Evolutionary conservation across 2,329 filamentous ascomycete genomes (phyloP).

Genomic region (Rutstroemia sp.): DNA sequence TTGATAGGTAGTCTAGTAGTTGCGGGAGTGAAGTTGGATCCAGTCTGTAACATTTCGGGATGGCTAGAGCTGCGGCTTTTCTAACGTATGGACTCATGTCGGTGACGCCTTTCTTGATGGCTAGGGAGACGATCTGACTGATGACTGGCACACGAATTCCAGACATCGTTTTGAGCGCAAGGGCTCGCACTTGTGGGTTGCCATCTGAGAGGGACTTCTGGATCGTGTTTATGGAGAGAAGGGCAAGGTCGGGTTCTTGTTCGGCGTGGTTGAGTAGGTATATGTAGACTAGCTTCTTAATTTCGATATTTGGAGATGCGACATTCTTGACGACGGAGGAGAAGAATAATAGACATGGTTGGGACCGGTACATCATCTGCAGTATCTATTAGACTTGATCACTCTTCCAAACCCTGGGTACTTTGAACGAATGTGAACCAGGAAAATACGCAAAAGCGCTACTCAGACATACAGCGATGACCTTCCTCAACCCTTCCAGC

Average conservation of each 20-base stretch:
- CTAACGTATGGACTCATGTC: conserved; percentile 95
- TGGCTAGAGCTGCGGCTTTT: conserved; percentile 85
- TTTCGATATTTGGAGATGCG: conserved; percentile 84
- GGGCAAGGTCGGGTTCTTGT: conserved; percentile 86
- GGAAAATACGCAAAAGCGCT: not conserved
- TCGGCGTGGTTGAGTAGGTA: conserved; percentile 97
- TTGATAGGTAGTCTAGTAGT: conserved; percentile 72
- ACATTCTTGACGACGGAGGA: conserved; percentile 98
- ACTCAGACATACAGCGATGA: conserved; percentile 63
- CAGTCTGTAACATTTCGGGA: conserved; percentile 90
- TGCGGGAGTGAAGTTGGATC: conserved; percentile 82
- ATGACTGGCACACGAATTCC: conserved; percentile 96
- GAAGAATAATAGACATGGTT: conserved; percentile 87
- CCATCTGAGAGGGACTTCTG: conserved; percentile 93
- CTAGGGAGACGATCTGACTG: conserved; percentile 91
- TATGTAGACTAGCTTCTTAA: conserved; percentile 98
- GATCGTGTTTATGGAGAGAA: conserved; percentile 97
- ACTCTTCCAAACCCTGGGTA: not conserved
- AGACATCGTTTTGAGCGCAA: conserved; percentile 94
- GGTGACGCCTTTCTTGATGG: conserved; percentile 85
- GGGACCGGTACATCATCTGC: conserved; percentile 90
- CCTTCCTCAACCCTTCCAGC: conserved; percentile 80
- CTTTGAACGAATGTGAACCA: not conserved
- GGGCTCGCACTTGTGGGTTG: conserved; percentile 82
- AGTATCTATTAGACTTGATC: conserved; percentile 6